phyloP scores from a whole-genome alignment of 768 basidiomycete genomes.

The Hirschioporus abietinus region DNA sequence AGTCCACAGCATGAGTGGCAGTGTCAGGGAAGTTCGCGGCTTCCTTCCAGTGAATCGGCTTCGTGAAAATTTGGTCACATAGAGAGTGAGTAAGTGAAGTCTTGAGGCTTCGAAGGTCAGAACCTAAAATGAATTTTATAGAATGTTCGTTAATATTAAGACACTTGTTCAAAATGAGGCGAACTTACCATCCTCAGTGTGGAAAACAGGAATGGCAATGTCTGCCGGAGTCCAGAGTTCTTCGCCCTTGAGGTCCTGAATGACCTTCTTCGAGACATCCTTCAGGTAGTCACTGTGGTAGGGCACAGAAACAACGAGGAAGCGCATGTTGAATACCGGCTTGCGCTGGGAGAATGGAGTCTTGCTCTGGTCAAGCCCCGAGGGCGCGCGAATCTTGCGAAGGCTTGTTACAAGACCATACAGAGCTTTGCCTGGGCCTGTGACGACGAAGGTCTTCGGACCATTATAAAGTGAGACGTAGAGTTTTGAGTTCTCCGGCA shows the following conservation, averaged over 20 bases:
- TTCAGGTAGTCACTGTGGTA: conserved; percentile 88
- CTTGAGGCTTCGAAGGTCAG: conserved; percentile 69
- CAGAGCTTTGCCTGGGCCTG: conserved; percentile 85
- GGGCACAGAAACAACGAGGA: conserved; percentile 92
- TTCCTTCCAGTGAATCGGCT: conserved; percentile 88
- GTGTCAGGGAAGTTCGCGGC: conserved; percentile 86
- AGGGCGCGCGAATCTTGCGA: conserved; percentile 83
- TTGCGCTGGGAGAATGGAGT: conserved; percentile 92
- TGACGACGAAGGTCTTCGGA: conserved; percentile 85
- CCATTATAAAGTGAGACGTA: conserved; percentile 91
- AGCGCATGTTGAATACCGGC: conserved; percentile 86
- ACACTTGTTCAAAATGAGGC: conserved; percentile 8
- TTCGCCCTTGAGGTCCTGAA: conserved; percentile 68
- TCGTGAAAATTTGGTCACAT: conserved; percentile 90
- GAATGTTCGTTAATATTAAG: neutral
- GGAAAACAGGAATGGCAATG: conserved; percentile 78
- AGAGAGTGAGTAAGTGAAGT: conserved; percentile 81
- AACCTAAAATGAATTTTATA: conserved; percentile 43
- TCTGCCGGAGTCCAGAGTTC: conserved; percentile 72
- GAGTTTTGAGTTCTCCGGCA: conserved; percentile 73
- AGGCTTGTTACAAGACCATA: conserved; percentile 91
- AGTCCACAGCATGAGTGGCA: conserved; percentile 93
- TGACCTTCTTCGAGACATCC: conserved; percentile 68
- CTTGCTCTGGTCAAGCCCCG: conserved; percentile 90
- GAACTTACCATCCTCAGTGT: conserved; percentile 87